These are phyloP conservation scores for Orychophragmus violaceus DNA, from an alignment of 345 rosid genomes.

Conservation along the genomic window DNA sequence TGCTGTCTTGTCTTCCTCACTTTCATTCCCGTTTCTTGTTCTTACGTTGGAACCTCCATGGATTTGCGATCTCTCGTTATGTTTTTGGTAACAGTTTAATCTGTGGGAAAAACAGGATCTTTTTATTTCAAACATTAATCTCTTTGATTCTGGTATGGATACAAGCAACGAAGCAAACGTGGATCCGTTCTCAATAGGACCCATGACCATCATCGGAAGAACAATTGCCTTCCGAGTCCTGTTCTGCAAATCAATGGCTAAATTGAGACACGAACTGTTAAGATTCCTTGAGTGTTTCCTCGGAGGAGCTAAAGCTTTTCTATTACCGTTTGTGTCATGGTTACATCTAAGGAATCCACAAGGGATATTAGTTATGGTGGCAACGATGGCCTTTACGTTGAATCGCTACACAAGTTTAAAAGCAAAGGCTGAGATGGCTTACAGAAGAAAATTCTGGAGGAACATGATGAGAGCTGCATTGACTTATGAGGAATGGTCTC, in stretches of 20 bases:
- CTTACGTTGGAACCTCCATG: neutral
- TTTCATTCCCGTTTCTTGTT: neutral
- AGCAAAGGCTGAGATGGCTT: conserved; percentile 90
- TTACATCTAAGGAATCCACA: conserved; percentile 90
- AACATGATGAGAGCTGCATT: conserved; percentile 84
- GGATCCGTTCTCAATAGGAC: conserved; percentile 79
- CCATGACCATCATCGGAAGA: conserved; percentile 71
- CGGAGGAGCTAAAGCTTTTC: conserved; percentile 33
- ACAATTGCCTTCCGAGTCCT: conserved; percentile 71
- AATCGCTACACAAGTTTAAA: conserved; percentile 81
- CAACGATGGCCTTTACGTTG: conserved; percentile 71
- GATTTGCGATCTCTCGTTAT: neutral
- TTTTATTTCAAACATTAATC: neutral
- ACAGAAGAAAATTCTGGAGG: conserved; percentile 94
- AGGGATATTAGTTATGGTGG: conserved; percentile 88
- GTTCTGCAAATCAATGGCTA: conserved; percentile 62
- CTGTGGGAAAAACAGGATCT: neutral
- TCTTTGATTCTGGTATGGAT: conserved; percentile 47
- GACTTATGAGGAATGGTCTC: conserved; percentile 97
- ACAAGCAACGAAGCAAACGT: conserved; percentile 81
- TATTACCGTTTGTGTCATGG: conserved; percentile 58
- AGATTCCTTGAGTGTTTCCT: conserved; percentile 34
- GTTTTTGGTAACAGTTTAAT: neutral
- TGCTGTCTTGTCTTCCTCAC: neutral
- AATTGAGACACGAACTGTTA: conserved; percentile 42